Evolutionary conservation across 1,139 yeast genomes (phyloP), one percentile per base, ranked within the genome.

Genomic region (Kluyveromyces sp.): DNA sequence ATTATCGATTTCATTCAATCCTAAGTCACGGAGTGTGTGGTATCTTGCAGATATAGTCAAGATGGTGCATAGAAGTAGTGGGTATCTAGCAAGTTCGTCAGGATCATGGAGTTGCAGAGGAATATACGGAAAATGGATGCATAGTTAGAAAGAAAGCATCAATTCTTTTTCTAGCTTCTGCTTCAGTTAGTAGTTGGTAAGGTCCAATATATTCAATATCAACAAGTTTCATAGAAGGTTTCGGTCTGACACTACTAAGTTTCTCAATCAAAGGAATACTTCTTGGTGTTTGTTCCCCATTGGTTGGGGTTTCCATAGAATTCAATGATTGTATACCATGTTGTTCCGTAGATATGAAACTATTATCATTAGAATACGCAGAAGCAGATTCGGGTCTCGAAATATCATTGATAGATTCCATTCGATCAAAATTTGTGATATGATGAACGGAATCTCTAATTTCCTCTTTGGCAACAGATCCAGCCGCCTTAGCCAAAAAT

Each of bases 41-140:
- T 87, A 87, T 45, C 96, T 71, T 1, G 95, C 73, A 0, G 95
- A 74, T 3, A 89, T 81, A 0, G 96, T 84, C 41, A 89, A 68
- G 7, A 89, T 81, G 1, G 95, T 83, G 59, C 94, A 84, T 31
- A 89, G 65, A 40, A 89, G 69, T 51, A 89, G 79, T 0, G 96
- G 96, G 65, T 85, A 85, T 4, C 83, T 83, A 0, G 89, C 81
- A 38, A 90, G 67, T 5, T 75, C 78, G 43, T 77, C 77, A 0
- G 87, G 78, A 45, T 78, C 73, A 48, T 83, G 92, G 40, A 89
- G 63, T 52, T 82, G 86, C 34, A 74, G 70, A 1, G 96, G 96
- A 34, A 90, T 75, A 58, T 82, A 86, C 1, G 97, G 97, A 89
- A 62, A 81, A 90, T 1, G 96, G 96, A 61, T 87, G 95, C 80